These are phyloP conservation scores for Centrapalus pauciflorus DNA, from an alignment of 129 eudicot genomes.

Conservation along the genomic window DNA sequence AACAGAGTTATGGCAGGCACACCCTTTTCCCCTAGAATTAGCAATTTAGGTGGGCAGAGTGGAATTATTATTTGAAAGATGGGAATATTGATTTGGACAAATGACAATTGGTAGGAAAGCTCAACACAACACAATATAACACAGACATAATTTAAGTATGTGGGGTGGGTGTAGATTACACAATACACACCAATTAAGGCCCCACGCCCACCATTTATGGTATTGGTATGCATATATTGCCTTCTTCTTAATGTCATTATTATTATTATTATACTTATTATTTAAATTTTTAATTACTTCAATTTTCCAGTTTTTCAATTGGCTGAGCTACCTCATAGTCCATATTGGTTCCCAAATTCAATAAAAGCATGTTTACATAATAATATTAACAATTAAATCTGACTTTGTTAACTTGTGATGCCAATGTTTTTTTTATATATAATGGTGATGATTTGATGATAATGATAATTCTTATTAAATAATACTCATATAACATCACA, in stretches of 20 bases:
- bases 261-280: too few species aligned
- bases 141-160: constrained; percentile 20
- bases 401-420: too few species aligned
- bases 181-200: constrained; percentile 26
- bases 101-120: constrained; percentile 22
- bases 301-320: constrained; percentile 1
- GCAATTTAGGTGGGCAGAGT: constrained; percentile 22
- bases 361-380: too few species aligned
- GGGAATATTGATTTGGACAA: constrained; percentile 11
- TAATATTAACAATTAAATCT: too few species aligned
- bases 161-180: constrained; percentile 34
- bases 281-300: background rate
- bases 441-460: too few species aligned
- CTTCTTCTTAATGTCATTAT: constrained; percentile 10
- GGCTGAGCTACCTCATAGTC: constrained; percentile 26
- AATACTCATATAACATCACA: too few species aligned
- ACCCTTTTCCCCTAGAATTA: background rate
- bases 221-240: too few species aligned
- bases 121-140: constrained; percentile 15
- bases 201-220: constrained; percentile 28
- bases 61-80: constrained; percentile 14
- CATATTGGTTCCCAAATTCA: constrained; percentile 8
- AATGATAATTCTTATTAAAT: too few species aligned
- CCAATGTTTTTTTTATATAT: too few species aligned
- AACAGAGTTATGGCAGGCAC: background rate